These are phyloP conservation scores for Nakazawaea populi DNA, from an alignment of 805 yeast genomes.

Conservation along the genomic window DNA sequence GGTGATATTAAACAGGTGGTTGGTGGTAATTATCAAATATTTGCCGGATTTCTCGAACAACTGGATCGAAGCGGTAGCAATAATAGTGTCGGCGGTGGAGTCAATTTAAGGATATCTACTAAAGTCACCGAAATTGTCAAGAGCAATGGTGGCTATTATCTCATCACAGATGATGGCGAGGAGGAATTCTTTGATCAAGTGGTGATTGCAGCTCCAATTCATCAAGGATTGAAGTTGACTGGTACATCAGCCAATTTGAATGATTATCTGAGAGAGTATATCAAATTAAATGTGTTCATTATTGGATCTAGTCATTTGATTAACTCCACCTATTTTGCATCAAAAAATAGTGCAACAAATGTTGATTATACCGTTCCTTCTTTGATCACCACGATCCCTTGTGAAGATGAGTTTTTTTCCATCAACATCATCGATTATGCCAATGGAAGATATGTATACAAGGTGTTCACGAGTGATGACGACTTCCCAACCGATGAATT, in stretches of 20 bases:
- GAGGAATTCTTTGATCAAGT: slow-evolving; percentile 27
- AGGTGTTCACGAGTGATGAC: slow-evolving; percentile 29
- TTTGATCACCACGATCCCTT: slow-evolving; percentile 11
- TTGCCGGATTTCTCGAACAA: background rate
- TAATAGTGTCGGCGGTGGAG: background rate
- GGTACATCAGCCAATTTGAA: background rate
- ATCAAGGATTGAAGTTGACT: slow-evolving; percentile 7
- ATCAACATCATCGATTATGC: slow-evolving; percentile 25
- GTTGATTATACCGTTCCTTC: background rate
- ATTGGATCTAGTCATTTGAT: slow-evolving; percentile 19
- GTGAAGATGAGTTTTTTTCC: slow-evolving; percentile 25
- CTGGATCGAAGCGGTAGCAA: too few species aligned
- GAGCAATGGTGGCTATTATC: background rate
- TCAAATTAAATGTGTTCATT: slow-evolving; percentile 32
- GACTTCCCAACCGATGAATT: background rate
- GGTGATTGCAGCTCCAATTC: slow-evolving; percentile 37
- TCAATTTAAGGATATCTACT: slow-evolving; percentile 21
- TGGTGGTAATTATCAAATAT: background rate
- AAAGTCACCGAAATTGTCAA: slow-evolving; percentile 20
- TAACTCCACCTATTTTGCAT: slow-evolving; percentile 5
- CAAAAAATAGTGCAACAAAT: too few species aligned
- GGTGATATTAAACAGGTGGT: slow-evolving; percentile 23
- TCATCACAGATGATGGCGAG: slow-evolving; percentile 1
- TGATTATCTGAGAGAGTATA: slow-evolving; percentile 25
- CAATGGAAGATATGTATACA: slow-evolving; percentile 29